Evolutionary conservation across 345 rosid genomes (phyloP).

Genomic region (Sapria himalayana): DNA sequence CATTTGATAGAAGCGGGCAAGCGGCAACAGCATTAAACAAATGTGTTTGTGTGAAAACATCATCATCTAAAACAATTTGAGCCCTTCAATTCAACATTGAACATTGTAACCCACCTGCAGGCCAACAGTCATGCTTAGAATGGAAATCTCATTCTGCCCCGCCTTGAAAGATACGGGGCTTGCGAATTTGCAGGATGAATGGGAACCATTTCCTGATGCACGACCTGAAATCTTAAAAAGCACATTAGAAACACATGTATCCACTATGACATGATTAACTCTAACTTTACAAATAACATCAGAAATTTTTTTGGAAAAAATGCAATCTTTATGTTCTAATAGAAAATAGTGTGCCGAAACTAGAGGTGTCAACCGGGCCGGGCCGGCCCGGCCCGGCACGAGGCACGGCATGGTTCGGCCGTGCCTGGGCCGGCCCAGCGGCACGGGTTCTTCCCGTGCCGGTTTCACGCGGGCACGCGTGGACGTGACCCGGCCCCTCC

Average conservation of each 20-base stretch:
- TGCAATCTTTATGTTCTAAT: no score
- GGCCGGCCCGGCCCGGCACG: no score
- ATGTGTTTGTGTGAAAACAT: neutral
- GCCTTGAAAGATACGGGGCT: constrained; percentile 43
- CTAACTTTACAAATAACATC: no score
- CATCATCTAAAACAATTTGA: constrained; percentile 2
- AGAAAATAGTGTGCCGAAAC: no score
- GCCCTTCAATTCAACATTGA: neutral
- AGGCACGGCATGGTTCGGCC: no score
- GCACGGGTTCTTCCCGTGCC: no score
- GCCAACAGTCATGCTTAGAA: constrained; percentile 83
- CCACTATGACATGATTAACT: neutral
- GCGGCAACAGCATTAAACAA: neutral
- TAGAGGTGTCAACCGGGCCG: no score
- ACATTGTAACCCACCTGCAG: constrained; percentile 35
- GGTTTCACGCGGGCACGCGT: no score
- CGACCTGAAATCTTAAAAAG: constrained; percentile 23
- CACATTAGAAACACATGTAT: neutral
- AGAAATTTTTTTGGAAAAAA: no score
- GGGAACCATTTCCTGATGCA: constrained; percentile 60
- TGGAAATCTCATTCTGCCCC: constrained; percentile 54
- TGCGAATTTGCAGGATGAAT: constrained; percentile 33
- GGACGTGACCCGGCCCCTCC: no score
- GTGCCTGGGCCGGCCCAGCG: no score
- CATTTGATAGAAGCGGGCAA: neutral